A percentile compares a stretch with the other conserved stretches of the same genome.
Evolutionary conservation across 1,139 yeast species (phyloP).

Genomic region (Saccharomyces pastorianus): DNA sequence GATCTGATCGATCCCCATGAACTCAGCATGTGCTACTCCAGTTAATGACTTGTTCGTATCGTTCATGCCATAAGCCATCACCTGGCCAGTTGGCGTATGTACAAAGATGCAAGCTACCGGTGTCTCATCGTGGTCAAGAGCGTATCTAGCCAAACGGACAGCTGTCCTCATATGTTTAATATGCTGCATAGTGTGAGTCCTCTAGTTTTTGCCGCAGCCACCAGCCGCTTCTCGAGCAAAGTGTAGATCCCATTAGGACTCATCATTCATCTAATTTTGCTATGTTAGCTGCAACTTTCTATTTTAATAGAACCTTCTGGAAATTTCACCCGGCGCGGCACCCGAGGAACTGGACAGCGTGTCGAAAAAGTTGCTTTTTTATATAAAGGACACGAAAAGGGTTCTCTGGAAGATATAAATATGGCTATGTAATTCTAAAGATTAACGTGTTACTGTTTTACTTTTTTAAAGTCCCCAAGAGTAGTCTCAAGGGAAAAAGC

Average conservation of each 20-base stretch:
- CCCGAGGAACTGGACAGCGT: constrained; percentile 1
- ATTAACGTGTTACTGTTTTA: neutral
- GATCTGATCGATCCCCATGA: constrained; percentile 50
- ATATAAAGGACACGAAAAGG: neutral
- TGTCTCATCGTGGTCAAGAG: constrained; percentile 53
- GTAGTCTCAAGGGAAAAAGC: neutral
- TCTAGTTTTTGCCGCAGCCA: neutral
- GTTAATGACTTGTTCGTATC: constrained; percentile 79
- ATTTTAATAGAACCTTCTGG: neutral
- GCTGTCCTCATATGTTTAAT: constrained; percentile 42
- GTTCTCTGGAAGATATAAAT: neutral
- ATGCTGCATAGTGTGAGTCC: constrained; percentile 7
- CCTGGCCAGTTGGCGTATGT: constrained; percentile 34
- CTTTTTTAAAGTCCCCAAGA: neutral
- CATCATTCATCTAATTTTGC: neutral
- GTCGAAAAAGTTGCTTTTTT: neutral
- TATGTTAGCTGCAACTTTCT: neutral
- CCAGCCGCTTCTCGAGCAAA: neutral
- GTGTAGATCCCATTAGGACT: neutral
- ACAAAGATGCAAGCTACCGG: constrained; percentile 70
- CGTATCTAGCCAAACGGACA: constrained; percentile 45
- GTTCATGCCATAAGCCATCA: constrained; percentile 77
- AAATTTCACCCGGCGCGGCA: constrained; percentile 1
- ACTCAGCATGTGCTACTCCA: constrained; percentile 91
- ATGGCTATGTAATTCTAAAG: neutral